Conservation (phyloP, 2,329 filamentous ascomycete genomes). For the Neofusicoccum cordaticola region DNA sequence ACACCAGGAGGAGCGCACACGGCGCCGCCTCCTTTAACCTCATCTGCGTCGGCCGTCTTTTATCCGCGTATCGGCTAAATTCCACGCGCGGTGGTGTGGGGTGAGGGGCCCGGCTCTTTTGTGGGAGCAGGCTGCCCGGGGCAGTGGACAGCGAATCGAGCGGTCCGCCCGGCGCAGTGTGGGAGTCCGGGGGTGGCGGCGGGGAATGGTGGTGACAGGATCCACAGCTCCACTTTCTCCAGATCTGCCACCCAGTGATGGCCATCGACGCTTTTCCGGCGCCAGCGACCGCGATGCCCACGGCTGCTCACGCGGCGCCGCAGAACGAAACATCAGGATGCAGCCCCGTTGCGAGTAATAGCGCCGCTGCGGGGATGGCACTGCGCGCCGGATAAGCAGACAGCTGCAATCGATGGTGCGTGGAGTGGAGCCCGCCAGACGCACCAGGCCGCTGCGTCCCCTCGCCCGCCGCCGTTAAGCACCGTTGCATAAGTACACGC, state of each 20-base stretch:
- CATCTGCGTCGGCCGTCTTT: background rate
- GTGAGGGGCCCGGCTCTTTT: background rate
- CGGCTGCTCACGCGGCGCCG: background rate
- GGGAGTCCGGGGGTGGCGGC: conserved; percentile 8
- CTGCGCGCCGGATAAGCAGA: background rate
- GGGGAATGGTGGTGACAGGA: background rate
- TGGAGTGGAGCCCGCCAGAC: no score
- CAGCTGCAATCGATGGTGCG: background rate
- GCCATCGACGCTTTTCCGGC: background rate
- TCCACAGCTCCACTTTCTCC: conserved; percentile 10
- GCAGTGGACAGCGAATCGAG: background rate
- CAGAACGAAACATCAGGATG: no score
- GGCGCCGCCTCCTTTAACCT: conserved; percentile 3
- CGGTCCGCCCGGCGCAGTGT: background rate
- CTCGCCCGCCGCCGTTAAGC: background rate
- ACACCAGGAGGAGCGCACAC: background rate
- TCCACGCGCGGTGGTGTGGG: background rate
- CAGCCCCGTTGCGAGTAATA: background rate
- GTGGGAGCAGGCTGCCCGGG: background rate
- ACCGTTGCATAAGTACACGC: background rate
- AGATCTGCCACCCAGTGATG: background rate
- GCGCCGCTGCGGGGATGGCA: background rate
- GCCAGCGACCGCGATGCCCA: no score
- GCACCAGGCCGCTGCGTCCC: no score
- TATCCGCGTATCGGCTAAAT: conserved; percentile 15